Base-by-base conservation (phyloP, 1,284 basidiomycete species). In the Inonotus hispidus region DNA sequence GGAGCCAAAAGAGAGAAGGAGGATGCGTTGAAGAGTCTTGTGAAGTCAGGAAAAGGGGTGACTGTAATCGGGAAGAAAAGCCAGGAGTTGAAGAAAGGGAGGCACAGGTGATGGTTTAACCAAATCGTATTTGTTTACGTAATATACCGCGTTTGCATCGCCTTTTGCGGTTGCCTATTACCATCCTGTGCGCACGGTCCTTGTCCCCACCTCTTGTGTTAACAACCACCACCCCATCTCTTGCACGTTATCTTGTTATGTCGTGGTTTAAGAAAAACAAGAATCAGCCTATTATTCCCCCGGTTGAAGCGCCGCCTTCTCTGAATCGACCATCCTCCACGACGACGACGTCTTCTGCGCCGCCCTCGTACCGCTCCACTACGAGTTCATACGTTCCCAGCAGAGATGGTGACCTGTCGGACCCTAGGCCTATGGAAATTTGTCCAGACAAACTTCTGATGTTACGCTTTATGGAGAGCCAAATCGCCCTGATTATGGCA, bases 21-120 rank as follows among this genome's bases (percentile, higher is more conserved):
- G 65, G 84, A 82, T 32, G 93, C 92, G 16, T 73, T 95, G 64
- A 83, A 85, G 71, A 87, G 80, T 62, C 77, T 95, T 19, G 87
- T 95, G 56, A 94, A 93, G 76, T 82, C 76, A 56, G 92, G 93
- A 0, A 93, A 88, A 71, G 92, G 93, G 0, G 84, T 93, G 38
- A 95, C 93, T 0, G 86, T 95, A 32, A 84, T 96, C 56, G 93
- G 93, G 16, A 95, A 94, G 74, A 76, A 76, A 63, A 75, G 69
- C 46, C 78, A 78, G 63, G 74, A 74, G 52, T 67, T 66, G 60
- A 76, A 75, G 63, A 70, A 67, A 52, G 71, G 68, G 11, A 50
- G 32, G 19, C 46, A 13, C 25, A 5, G 32, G 35, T 37, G 19
- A 43, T 43, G 14, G 11, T 14, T 11, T 23, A 55, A 43, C 37